Evolutionary conservation across 2,329 filamentous ascomycete species (phyloP), one percentile per base, ranked within the genome.

Genomic region (Ceratocystis lukuohia): DNA sequence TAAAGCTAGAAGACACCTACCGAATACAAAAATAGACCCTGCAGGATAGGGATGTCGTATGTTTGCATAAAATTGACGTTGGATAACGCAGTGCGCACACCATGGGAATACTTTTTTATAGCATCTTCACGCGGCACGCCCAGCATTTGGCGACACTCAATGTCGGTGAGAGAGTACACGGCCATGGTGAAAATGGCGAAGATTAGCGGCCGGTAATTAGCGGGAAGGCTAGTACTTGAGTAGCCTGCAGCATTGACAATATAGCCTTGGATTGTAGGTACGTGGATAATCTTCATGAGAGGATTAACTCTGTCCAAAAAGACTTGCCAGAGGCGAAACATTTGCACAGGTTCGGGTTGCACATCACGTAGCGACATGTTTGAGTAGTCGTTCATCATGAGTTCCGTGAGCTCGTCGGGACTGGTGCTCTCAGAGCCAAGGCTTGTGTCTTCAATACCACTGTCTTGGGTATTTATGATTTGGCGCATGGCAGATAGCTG

Each of bases 261-360:
- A 59, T 82, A 80, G 1, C 82, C 80, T 71, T 91, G 85, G 3
- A 90, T 74, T 0, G 85, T 85, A 0, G 88, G 88, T 1, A 87
- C 81, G 72, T 93, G 89, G 28, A 90, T 84, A 59, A 84, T 76
- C 72, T 91, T 92, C 70, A 84, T 83, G 59, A 91, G 73, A 0
- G 88, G 88, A 71, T 92, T 88, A 66, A 92, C 84, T 68, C 89
- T 85, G 62, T 89, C 84, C 5, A 91, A 76, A 70, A 87, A 91
- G 7, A 84, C 78, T 72, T 91, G 86, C 89, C 89, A 93, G 4
- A 93, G 79, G 63, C 81, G 80, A 71, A 89, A 85, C 30, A 88
- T 82, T 44, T 89, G 84, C 12, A 83, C 80, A 0, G 85, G 81
- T 3, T 83, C 77, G 0, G 89, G 88, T 70, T 88, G 85, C 72